Base-by-base conservation (phyloP, 75 land plant species). In the Picea glauca region DNA sequence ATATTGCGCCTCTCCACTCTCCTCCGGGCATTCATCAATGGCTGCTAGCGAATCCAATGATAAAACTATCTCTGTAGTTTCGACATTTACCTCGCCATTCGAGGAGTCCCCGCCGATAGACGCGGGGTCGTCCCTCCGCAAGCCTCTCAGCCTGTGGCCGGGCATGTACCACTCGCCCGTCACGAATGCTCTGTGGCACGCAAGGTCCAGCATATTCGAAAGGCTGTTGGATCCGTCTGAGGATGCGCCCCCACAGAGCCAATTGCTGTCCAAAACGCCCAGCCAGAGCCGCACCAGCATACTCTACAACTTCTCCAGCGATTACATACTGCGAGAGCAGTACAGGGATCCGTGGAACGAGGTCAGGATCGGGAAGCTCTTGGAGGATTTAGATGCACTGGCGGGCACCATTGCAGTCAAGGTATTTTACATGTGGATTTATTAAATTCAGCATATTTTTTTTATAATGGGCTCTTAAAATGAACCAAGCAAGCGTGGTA, bases 101-200 rank as follows among this genome's bases (percentile, higher is more conserved):
- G 56, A 50, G 56, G 56, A 50, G 1, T 50, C 56, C 56, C 56
- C 56, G 11, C 12, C 56, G 12, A 81, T 81, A 35, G 85, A 80
- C 26, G 81, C 81, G 11, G 64, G 81, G 74, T 67, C 87, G 0
- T 62, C 89, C 17, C 3, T 83, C 63, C 78, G 86, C 9, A 96
- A 92, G 78, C 95, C 92, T 3, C 80, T 94, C 7, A 92, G 89
- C 63, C 78, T 96, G 72, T 96, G 98, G 98, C 98, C 98, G 12
- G 98, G 99, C 21, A 91, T 89, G 93, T 94, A 96, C 74, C 98
- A 96, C 62, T 96, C 99, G 0, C 99, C 99, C 6, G 99, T 96
- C 32, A 96, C 99, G 0, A 87, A 82, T 63, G 98, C 95, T 8
- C 76, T 96, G 43, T 96, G 99, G 99, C 93, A 92, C 21, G 91